Evolutionary conservation across 2,329 filamentous ascomycete genomes (phyloP).

Genomic region (Phaeosphaeriaceae sp.): DNA sequence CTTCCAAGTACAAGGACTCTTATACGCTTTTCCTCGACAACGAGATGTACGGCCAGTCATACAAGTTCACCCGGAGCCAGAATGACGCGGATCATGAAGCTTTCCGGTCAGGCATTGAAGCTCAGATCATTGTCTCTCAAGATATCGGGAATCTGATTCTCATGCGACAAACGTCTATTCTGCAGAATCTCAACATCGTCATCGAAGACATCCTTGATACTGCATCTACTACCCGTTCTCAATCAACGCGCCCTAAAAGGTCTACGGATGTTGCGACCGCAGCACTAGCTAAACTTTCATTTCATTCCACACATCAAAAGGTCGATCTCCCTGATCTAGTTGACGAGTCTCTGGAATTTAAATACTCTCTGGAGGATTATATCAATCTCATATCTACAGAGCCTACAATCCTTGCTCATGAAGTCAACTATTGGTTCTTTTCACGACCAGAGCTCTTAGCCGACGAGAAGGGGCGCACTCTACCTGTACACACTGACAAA

Average conservation of each 20-base stretch:
- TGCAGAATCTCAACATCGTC: conserved; percentile 52
- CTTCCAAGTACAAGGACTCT: conserved; percentile 31
- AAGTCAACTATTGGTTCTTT: conserved; percentile 49
- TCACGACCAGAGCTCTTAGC: conserved; percentile 52
- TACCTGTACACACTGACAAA: conserved; percentile 51
- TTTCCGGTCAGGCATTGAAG: conserved; percentile 22
- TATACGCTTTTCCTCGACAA: conserved; percentile 49
- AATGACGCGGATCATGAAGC: conserved; percentile 23
- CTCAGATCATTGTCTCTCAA: conserved; percentile 27
- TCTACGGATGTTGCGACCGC: conserved; percentile 31
- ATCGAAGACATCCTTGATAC: conserved; percentile 53
- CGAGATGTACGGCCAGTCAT: conserved; percentile 48
- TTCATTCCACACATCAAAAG: conserved; percentile 19
- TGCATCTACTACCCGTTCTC: conserved; percentile 41
- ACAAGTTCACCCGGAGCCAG: conserved; percentile 25
- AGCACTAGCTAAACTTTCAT: conserved; percentile 44
- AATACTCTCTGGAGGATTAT: conserved; percentile 40
- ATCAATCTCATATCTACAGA: conserved; percentile 38
- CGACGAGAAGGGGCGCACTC: conserved; percentile 53
- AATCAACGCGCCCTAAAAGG: conserved; percentile 36
- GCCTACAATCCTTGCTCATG: conserved; percentile 14
- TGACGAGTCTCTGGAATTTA: not conserved
- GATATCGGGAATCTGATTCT: conserved; percentile 46
- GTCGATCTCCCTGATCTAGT: conserved; percentile 33
- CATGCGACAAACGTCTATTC: conserved; percentile 45